These are phyloP conservation scores for Candida hungchunana DNA, from an alignment of 805 yeast genomes.

Conservation along the genomic window DNA sequence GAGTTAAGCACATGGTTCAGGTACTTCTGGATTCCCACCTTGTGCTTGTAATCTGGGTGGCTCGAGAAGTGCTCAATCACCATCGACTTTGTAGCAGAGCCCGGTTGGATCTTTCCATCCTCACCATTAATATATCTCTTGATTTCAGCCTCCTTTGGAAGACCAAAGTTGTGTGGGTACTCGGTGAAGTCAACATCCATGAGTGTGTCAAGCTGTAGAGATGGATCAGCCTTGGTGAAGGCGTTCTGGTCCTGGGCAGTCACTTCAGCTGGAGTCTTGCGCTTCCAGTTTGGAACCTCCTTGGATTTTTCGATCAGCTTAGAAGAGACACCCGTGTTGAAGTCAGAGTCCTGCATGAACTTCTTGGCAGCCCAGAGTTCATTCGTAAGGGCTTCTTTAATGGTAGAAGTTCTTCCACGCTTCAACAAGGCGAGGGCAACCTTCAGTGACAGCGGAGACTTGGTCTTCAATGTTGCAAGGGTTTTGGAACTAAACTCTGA, in stretches of 20 bases:
- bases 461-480: constrained; percentile 49
- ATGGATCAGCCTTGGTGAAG: constrained; percentile 28
- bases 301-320: constrained; percentile 59
- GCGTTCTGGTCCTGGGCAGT: constrained; percentile 28
- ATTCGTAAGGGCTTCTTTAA: constrained; percentile 61
- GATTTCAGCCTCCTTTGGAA: constrained; percentile 70
- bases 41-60: constrained; percentile 38
- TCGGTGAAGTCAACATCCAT: constrained; percentile 37
- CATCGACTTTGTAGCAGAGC: constrained; percentile 51
- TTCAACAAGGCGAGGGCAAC: constrained; percentile 67
- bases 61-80: constrained; percentile 58
- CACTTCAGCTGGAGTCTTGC: constrained; percentile 37
- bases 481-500: constrained; percentile 64
- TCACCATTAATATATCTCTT: constrained; percentile 64
- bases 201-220: constrained; percentile 27
- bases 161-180: constrained; percentile 58
- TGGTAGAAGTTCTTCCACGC: constrained; percentile 51
- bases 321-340: constrained; percentile 64
- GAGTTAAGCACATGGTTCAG: constrained; percentile 50
- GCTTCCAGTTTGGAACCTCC: constrained; percentile 47
- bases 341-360: constrained; percentile 62
- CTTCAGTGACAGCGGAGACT: constrained; percentile 77
- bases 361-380: constrained; percentile 78
- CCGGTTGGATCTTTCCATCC: constrained; percentile 37
- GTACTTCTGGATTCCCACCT: constrained; percentile 59